These are phyloP conservation scores for Parachlorella kessleri DNA, from an alignment of 139 green algal species.

Conservation along the genomic window DNA sequence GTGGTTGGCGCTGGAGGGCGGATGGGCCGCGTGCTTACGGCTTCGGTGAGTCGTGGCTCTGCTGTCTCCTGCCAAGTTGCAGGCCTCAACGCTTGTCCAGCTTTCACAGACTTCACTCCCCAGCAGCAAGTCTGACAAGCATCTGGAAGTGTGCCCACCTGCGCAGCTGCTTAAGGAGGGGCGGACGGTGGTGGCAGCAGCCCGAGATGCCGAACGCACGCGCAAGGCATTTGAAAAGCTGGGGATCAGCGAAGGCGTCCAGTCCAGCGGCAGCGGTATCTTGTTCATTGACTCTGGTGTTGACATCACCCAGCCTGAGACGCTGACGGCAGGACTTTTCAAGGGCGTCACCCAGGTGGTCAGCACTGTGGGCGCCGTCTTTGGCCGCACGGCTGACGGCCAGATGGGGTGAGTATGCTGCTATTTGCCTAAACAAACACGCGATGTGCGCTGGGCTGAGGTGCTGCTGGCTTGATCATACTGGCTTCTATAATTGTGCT, in stretches of 20 bases:
- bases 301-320: conserved; percentile 71
- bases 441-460: no score
- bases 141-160: no score
- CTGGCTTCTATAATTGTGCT: no score
- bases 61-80: not conserved
- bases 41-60: conserved; percentile 41
- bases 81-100: not conserved
- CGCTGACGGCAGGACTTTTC: conserved; percentile 68
- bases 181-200: conserved; percentile 76
- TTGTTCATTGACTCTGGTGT: conserved; percentile 70
- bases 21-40: conserved; percentile 63
- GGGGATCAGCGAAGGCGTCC: conserved; percentile 46
- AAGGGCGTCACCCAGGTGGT: conserved; percentile 77
- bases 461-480: not conserved
- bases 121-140: no score
- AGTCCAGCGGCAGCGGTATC: conserved; percentile 44
- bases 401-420: conserved; percentile 59
- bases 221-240: conserved; percentile 41
- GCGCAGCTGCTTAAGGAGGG: conserved; percentile 36
- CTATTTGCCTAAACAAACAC: no score
- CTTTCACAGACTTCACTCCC: not conserved
- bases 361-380: conserved; percentile 60
- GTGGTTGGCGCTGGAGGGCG: conserved; percentile 81
- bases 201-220: conserved; percentile 51
- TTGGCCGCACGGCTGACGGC: conserved; percentile 64